Evolutionary conservation across 2,329 filamentous ascomycete species (phyloP).

Genomic region (Penicillium sp.): DNA sequence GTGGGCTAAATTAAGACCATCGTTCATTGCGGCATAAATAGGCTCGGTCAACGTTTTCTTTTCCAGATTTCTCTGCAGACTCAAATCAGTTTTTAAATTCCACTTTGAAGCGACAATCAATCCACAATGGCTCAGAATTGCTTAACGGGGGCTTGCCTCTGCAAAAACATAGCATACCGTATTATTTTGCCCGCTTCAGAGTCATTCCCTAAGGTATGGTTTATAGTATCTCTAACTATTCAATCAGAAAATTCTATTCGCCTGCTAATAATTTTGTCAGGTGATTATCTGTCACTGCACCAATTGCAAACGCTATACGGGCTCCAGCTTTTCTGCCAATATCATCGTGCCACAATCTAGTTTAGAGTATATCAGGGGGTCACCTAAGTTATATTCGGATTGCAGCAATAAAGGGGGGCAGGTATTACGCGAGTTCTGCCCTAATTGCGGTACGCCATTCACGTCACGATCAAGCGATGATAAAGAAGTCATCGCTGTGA

Average conservation of each 20-base stretch:
- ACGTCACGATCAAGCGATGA: slow-evolving; percentile 16
- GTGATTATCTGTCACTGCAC: slow-evolving; percentile 30
- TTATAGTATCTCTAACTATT: neutral
- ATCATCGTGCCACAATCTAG: slow-evolving; percentile 19
- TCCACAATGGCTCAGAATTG: slow-evolving; percentile 16
- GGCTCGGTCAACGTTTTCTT: too few species aligned
- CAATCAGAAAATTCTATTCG: neutral
- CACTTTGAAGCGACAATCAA: too few species aligned
- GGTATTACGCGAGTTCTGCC: slow-evolving; percentile 26
- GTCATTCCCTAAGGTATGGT: slow-evolving; percentile 22
- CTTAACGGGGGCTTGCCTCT: slow-evolving; percentile 14
- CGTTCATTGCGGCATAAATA: too few species aligned
- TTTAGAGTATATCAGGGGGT: slow-evolving; percentile 22
- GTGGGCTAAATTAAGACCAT: too few species aligned
- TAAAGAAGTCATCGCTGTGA: slow-evolving; percentile 17
- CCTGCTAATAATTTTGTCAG: slow-evolving; percentile 3
- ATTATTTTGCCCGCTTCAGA: slow-evolving; percentile 16
- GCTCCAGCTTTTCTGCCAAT: slow-evolving; percentile 30
- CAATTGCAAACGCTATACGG: slow-evolving; percentile 32
- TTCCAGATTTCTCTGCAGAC: too few species aligned
- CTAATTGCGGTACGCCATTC: slow-evolving; percentile 28
- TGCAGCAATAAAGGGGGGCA: slow-evolving; percentile 12
- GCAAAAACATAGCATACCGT: slow-evolving; percentile 8
- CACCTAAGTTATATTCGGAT: slow-evolving; percentile 25
- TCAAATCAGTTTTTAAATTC: too few species aligned